A percentile compares a stretch with the other conserved stretches of the same genome.
phyloP scores from a whole-genome alignment of 208 protist species.

The Crithidia expoeki region DNA sequence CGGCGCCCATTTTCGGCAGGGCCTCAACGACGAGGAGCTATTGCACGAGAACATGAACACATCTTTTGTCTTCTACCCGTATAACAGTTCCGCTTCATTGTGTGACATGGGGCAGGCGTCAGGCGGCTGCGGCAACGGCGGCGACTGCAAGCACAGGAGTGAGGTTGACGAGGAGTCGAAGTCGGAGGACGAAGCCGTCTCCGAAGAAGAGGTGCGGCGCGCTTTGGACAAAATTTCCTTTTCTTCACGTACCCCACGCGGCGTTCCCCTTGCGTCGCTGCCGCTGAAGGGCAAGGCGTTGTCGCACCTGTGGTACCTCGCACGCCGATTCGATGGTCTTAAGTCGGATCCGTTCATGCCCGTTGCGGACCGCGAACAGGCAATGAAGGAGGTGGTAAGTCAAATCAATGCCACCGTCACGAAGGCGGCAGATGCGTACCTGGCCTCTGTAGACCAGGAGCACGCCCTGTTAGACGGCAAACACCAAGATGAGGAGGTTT shows the following conservation, averaged over 20 bases:
- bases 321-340: conserved; percentile 29
- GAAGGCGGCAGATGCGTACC: conserved; percentile 45
- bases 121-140: background rate
- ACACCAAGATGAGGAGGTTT: conserved; percentile 54
- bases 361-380: conserved; percentile 9
- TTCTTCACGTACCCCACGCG: conserved; percentile 35
- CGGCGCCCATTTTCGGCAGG: conserved; percentile 38
- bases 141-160: background rate
- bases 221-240: conserved; percentile 32
- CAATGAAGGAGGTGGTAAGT: conserved; percentile 26
- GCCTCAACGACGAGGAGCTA: conserved; percentile 42
- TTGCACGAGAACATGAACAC: conserved; percentile 53
- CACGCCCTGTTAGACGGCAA: conserved; percentile 6
- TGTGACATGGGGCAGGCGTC: conserved; percentile 11
- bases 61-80: conserved; percentile 72
- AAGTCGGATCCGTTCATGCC: conserved; percentile 27
- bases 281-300: conserved; percentile 28
- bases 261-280: conserved; percentile 45
- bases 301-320: conserved; percentile 32
- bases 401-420: conserved; percentile 56
- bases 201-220: conserved; percentile 30
- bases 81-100: conserved; percentile 53
- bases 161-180: conserved; percentile 16
- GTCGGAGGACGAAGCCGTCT: conserved; percentile 26
- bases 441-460: conserved; percentile 28